A percentile compares a stretch with the other conserved stretches of the same genome.
phyloP scores from a whole-genome alignment of 306 rosid species.

The Malus asiatica region DNA sequence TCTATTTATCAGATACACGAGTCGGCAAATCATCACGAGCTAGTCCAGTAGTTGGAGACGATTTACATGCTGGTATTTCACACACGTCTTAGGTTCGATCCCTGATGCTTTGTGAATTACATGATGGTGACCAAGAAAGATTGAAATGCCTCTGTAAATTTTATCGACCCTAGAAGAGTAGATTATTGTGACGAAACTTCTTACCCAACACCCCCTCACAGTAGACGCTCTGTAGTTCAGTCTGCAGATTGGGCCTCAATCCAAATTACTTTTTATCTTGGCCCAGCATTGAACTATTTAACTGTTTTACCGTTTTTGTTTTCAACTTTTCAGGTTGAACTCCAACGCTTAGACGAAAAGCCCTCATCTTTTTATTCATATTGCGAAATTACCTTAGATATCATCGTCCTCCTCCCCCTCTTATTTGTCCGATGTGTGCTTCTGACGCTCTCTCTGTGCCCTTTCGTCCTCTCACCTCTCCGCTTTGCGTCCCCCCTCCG shows the following conservation, averaged over 20 bases:
- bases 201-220: too few relatives aligned
- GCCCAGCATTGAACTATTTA: background rate
- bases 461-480: constrained; percentile 15
- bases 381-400: constrained; percentile 6
- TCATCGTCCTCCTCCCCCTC: background rate
- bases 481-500: background rate
- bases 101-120: too few relatives aligned
- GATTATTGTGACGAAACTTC: too few relatives aligned
- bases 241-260: background rate
- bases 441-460: constrained; percentile 3
- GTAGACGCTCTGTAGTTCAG: too few relatives aligned
- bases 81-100: too few relatives aligned
- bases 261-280: background rate
- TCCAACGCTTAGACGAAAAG: background rate
- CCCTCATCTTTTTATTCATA: background rate
- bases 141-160: too few relatives aligned
- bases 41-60: too few relatives aligned
- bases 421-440: constrained; percentile 18
- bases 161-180: rapidly evolving
- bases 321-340: background rate
- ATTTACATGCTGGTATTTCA: too few relatives aligned
- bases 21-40: too few relatives aligned
- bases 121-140: too few relatives aligned
- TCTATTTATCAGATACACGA: too few relatives aligned
- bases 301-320: background rate